Evolutionary conservation across 2,329 filamentous ascomycete genomes (phyloP).

Genomic region (Aspergillus thermomutatus): DNA sequence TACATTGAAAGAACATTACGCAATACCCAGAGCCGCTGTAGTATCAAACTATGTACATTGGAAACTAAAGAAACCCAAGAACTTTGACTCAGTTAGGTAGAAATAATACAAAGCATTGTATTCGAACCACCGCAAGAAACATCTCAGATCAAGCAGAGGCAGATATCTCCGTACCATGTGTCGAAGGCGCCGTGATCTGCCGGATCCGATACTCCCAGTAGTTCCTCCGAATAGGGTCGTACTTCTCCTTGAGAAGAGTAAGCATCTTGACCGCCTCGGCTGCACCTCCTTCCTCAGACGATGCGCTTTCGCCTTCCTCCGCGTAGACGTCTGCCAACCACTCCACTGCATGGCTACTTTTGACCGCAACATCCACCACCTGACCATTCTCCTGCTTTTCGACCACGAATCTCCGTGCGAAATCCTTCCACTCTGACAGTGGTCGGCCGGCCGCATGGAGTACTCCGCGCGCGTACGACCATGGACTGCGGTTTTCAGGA

Average conservation of each 20-base stretch:
- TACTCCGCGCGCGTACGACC: conserved; percentile 85
- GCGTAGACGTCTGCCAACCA: conserved; percentile 48
- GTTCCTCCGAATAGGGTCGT: conserved; percentile 84
- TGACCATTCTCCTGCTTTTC: conserved; percentile 40
- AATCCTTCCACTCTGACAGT: conserved; percentile 49
- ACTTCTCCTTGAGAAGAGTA: conserved; percentile 72
- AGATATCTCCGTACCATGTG: conserved; percentile 7
- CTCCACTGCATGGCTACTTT: conserved; percentile 58
- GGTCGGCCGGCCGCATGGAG: conserved; percentile 61
- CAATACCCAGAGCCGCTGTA: not conserved
- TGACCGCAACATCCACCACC: conserved; percentile 43
- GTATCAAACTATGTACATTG: not conserved
- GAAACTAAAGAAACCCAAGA: not conserved
- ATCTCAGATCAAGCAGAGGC: conserved; percentile 14
- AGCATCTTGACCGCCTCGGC: conserved; percentile 65
- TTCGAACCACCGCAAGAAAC: not conserved
- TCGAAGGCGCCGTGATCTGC: conserved; percentile 33
- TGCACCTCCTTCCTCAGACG: conserved; percentile 38
- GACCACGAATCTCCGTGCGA: conserved; percentile 54
- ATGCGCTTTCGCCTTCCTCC: conserved; percentile 41
- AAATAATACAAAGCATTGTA: not conserved
- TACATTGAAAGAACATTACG: not conserved
- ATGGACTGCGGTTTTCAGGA: conserved; percentile 90
- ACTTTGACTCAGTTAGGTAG: not conserved
- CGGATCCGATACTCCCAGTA: conserved; percentile 82